Percentiles rank a stretch among this genome's conserved stretches.
phyloP scores from a whole-genome alignment of 2,329 filamentous ascomycete species.

The Biscogniauxia marginata region DNA sequence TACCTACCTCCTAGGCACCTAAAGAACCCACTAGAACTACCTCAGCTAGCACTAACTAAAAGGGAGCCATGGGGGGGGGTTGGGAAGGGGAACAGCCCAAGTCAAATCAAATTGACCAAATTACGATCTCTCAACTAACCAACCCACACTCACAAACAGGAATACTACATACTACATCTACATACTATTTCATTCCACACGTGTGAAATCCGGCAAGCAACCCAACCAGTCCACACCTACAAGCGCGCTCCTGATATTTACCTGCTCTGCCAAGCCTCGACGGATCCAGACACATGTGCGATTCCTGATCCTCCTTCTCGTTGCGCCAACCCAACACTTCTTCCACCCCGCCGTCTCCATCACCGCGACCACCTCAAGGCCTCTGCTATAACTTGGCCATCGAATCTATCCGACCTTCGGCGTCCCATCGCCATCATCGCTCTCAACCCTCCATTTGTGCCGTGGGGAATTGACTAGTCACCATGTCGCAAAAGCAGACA shows the following conservation, averaged over 20 bases:
- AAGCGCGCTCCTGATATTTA: not conserved
- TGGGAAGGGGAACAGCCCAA: no score
- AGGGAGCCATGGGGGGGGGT: no score
- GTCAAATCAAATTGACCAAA: no score
- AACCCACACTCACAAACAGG: no score
- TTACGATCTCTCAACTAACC: no score
- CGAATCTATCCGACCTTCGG: not conserved
- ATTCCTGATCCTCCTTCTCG: not conserved
- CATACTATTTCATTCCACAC: no score
- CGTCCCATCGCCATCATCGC: not conserved
- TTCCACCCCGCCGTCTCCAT: not conserved
- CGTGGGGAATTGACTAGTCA: constrained; percentile 10
- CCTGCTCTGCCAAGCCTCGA: no score
- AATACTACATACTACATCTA: no score
- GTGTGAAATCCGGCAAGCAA: no score
- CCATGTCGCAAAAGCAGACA: constrained; percentile 36
- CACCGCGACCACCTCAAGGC: not conserved
- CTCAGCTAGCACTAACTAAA: no score
- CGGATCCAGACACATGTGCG: no score
- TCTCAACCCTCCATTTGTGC: not conserved
- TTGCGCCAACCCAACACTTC: constrained; percentile 1
- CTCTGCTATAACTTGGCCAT: constrained; percentile 2
- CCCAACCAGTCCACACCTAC: constrained; percentile 4
- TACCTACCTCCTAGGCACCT: not conserved
- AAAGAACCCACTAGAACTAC: no score